Base-by-base conservation (phyloP, 2,329 filamentous ascomycete genomes). In the Trichoderma sp. region DNA sequence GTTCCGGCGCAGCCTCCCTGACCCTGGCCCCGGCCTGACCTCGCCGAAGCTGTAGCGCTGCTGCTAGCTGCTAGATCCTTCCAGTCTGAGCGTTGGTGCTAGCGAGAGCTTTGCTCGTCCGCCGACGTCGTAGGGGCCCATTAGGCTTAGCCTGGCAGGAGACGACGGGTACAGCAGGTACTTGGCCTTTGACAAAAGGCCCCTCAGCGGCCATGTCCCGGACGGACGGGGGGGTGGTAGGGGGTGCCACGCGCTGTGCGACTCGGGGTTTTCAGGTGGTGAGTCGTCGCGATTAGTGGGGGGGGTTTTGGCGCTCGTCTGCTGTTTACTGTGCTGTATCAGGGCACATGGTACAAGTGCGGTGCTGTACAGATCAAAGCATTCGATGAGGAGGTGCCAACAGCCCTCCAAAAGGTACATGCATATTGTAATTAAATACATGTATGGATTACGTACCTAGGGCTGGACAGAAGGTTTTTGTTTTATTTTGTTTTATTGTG, bases 181-280 rank as follows among this genome's bases (percentile, higher is more conserved):
- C 61, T 49, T 49, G 47, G n/a, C 21, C 59, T 27, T 55, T 64
- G 61, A 33, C 27, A 55, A 63, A 64, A 37, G 61, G 49, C 49
- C 58, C 59, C 49, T 62, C 57, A 68, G 58, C 59, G 66, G 40
- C 35, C 58, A 68, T 56, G 58, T 68, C 59, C 66, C 49, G 66
- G 66, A 31, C 66, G 37, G 57, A 55, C 61, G 61, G 66, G 66
- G 63, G 57, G 49, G 57, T 56, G 49, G 49, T 40, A 57, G 66
- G 66, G 57, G 66, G 63, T 58, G 63, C 63, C 63, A 58, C 55
- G 63, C 63, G 37, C 55, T 59, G 53, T 66, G 55, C 63, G 40
- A 66, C 63, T 58, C 63, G 63, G 55, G 47, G n/a, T 40, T 47
- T 27, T 66, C 37, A 65, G 60, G 60, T 55, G 53, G 47, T 53